These are phyloP conservation scores for Corrigiola litoralis DNA, from an alignment of 179 eudicot species.

Conservation along the genomic window DNA sequence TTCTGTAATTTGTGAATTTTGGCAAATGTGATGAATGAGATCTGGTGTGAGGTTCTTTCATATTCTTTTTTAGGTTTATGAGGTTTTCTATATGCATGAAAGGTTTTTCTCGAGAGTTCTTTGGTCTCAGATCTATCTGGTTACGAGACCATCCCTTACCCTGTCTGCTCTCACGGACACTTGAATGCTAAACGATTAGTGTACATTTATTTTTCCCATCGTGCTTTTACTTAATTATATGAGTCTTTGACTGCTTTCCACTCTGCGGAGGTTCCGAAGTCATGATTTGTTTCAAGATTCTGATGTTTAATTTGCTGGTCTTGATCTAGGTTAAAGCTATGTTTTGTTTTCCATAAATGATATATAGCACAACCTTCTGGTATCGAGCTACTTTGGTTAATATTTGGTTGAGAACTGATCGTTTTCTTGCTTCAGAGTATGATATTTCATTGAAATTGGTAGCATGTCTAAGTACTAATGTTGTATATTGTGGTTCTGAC, in stretches of 20 bases:
- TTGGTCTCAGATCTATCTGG: neutral
- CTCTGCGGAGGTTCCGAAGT: neutral
- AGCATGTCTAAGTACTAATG: neutral
- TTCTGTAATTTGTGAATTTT: too few species aligned
- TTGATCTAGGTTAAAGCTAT: neutral
- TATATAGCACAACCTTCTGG: neutral
- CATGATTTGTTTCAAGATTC: neutral
- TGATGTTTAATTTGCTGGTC: neutral
- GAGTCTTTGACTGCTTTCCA: neutral
- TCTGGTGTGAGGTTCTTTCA: neutral
- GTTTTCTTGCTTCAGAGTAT: too few species aligned
- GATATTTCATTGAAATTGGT: neutral
- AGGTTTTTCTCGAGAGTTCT: neutral
- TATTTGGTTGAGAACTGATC: neutral
- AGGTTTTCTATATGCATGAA: neutral
- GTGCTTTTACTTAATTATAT: neutral
- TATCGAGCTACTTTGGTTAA: neutral
- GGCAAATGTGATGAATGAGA: neutral
- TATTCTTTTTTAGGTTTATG: neutral
- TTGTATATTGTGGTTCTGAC: conserved; percentile 9
- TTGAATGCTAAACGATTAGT: neutral
- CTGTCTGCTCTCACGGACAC: neutral
- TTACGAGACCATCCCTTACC: neutral
- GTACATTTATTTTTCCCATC: neutral
- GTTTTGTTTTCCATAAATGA: neutral